Conservation (phyloP, 805 yeast species). For the Lipomyces orientalis region DNA sequence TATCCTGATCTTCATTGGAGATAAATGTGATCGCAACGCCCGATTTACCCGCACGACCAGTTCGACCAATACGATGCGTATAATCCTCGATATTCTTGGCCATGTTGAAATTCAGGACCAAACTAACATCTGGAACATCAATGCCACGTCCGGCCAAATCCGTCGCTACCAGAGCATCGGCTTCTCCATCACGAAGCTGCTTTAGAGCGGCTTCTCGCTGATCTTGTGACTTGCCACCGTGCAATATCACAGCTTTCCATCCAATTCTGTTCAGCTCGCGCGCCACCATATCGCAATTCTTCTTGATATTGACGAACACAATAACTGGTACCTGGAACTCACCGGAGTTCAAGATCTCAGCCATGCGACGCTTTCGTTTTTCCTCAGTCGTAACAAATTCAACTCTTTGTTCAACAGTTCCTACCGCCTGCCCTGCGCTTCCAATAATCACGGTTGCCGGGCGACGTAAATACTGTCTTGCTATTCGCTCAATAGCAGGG, state of each 20-base stretch:
- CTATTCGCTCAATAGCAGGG: conserved; percentile 67
- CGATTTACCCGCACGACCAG: conserved; percentile 88
- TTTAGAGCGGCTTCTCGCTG: conserved; percentile 80
- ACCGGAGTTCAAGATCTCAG: conserved; percentile 47
- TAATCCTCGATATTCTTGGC: conserved; percentile 77
- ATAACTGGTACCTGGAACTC: conserved; percentile 65
- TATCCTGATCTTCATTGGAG: conserved; percentile 59
- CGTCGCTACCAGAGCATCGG: conserved; percentile 80
- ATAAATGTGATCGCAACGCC: conserved; percentile 82
- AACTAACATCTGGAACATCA: conserved; percentile 83
- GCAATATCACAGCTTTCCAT: conserved; percentile 65
- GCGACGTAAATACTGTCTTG: conserved; percentile 62
- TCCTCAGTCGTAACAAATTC: conserved; percentile 57
- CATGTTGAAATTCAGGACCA: conserved; percentile 89
- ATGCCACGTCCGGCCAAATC: conserved; percentile 97
- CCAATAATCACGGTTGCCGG: conserved; percentile 76
- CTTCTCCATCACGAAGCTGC: conserved; percentile 60
- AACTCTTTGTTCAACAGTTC: conserved; percentile 72
- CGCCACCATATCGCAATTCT: conserved; percentile 70
- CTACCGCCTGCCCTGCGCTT: conserved; percentile 65
- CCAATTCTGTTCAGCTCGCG: conserved; percentile 55
- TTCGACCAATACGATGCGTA: conserved; percentile 92
- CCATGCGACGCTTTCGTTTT: conserved; percentile 53
- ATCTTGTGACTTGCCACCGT: conserved; percentile 86
- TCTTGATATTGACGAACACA: conserved; percentile 79